Evolutionary conservation across 1,284 basidiomycete species (phyloP).

Genomic region (Leccinum subrobustum): DNA sequence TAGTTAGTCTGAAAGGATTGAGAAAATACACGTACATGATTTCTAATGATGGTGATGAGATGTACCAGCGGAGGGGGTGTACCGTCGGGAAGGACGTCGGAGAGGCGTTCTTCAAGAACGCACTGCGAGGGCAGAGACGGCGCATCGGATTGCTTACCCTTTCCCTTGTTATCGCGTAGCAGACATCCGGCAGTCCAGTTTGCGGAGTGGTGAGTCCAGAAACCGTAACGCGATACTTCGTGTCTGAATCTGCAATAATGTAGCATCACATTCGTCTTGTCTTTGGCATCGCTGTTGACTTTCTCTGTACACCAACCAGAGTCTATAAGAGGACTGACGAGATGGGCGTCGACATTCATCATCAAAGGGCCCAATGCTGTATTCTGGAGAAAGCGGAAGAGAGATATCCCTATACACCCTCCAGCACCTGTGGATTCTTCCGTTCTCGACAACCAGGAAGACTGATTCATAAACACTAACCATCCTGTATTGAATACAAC

Average conservation of each 20-base stretch:
- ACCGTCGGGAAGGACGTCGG: constrained; percentile 6
- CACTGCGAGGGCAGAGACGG: constrained; percentile 34
- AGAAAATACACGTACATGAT: constrained; percentile 50
- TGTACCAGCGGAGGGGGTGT: constrained; percentile 40
- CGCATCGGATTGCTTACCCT: constrained; percentile 41
- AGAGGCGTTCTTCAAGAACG: constrained; percentile 9
- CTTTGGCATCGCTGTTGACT: constrained; percentile 64
- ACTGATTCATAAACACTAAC: constrained; percentile 6
- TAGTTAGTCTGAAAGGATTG: constrained; percentile 3
- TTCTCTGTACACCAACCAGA: constrained; percentile 59
- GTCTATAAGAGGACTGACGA: constrained; percentile 65
- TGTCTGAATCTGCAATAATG: constrained; percentile 9
- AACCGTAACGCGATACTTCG: neutral
- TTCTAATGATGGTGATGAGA: constrained; percentile 50
- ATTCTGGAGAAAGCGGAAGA: constrained; percentile 46
- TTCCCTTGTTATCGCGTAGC: constrained; percentile 40
- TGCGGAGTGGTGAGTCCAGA: constrained; percentile 51
- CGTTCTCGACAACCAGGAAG: neutral
- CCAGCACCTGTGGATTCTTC: constrained; percentile 18
- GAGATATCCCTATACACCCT: constrained; percentile 26
- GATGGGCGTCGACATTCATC: constrained; percentile 66
- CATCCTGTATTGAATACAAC: neutral
- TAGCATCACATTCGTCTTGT: constrained; percentile 55
- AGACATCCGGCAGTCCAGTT: constrained; percentile 39
- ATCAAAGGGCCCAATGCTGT: constrained; percentile 55